Evolutionary conservation across 2,329 filamentous ascomycete genomes (phyloP), one percentile per base, ranked within the genome.

Genomic region (Apiospora sp.): DNA sequence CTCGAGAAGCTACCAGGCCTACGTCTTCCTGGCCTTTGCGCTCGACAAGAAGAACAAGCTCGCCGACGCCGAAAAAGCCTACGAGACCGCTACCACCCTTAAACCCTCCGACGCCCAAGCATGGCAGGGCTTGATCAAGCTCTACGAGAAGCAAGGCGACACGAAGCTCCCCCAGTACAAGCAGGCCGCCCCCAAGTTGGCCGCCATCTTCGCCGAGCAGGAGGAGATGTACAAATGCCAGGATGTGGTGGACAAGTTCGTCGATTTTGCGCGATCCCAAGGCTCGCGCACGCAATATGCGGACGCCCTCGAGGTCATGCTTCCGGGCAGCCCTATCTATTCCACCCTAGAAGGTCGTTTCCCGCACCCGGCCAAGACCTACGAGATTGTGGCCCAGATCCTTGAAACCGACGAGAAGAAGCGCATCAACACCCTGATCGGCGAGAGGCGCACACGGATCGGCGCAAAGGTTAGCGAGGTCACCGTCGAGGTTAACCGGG

Each of bases 21-120:
- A 94, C 75, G 88, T 98, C n/a, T 97, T 98, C 80, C 86, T 97
- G 24, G 96, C 94, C 1, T 94, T 97, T 81, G 93, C 94, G 1
- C 86, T 92, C 67, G 94, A 97, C 81, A 96, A 95, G 81, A 89
- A 92, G 74, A 90, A 90, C 73, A 89, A 91, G 74, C 83, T 88
- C 10, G 90, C 93, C 8, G 92, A 94, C 54, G 92, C 96, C 0
- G 95, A 96, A 77, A 89, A 87, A 46, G 90, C 92, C 1, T 98
- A 98, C 82, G 86, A 88, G 54, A 86, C 89, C 44, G 96, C 96
- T 1, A 90, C 93, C 7, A 86, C 87, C 27, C 85, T 94, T 74
- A 95, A 94, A 75, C 90, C 92, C 0, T 86, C 90, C 24, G 95
- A 98, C 76, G 86, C 90, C n/a, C 93, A 96, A 78, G 93, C 93